These are phyloP conservation scores for Schwanniomyces pseudopolymorphus DNA, from an alignment of 805 yeast genomes.

Conservation along the genomic window DNA sequence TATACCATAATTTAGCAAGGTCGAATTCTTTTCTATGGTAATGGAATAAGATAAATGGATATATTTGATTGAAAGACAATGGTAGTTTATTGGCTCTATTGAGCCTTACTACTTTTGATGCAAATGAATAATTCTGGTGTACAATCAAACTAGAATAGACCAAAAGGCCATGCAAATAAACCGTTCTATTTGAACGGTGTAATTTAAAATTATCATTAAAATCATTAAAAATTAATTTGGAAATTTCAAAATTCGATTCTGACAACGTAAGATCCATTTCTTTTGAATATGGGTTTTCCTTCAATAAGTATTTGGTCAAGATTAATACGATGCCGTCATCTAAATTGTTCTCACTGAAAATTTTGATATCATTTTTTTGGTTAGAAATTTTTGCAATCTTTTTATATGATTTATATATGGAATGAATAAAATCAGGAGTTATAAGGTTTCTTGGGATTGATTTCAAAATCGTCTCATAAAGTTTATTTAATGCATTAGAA, in stretches of 20 bases:
- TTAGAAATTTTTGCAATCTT: conserved; percentile 1
- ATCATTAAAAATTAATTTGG: conserved; percentile 25
- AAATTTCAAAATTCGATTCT: conserved; percentile 17
- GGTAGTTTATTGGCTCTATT: conserved; percentile 27
- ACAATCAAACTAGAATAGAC: conserved; percentile 26
- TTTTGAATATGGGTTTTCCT: conserved; percentile 15
- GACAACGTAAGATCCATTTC: conserved; percentile 15
- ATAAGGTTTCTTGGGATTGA: conserved; percentile 10
- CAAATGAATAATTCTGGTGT: conserved; percentile 36
- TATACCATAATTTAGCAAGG: conserved; percentile 38
- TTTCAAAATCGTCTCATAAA: conserved; percentile 24
- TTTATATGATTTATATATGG: conserved; percentile 22
- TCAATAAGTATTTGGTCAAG: conserved; percentile 25
- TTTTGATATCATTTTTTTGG: conserved; percentile 1
- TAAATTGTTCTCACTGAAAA: conserved; percentile 12
- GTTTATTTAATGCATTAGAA: conserved; percentile 17
- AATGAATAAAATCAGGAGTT: conserved; percentile 16
- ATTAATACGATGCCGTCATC: conserved; percentile 19
- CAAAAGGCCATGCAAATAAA: conserved; percentile 29
- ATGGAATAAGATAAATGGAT: conserved; percentile 39
- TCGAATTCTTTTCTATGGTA: conserved; percentile 27
- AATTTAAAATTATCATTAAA: conserved; percentile 18
- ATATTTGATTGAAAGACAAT: conserved; percentile 38
- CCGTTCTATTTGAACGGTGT: conserved; percentile 13
- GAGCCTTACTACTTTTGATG: conserved; percentile 25